Base-by-base conservation (phyloP, 2,329 filamentous ascomycete species). In the Ascochyta clinopodiicola region DNA sequence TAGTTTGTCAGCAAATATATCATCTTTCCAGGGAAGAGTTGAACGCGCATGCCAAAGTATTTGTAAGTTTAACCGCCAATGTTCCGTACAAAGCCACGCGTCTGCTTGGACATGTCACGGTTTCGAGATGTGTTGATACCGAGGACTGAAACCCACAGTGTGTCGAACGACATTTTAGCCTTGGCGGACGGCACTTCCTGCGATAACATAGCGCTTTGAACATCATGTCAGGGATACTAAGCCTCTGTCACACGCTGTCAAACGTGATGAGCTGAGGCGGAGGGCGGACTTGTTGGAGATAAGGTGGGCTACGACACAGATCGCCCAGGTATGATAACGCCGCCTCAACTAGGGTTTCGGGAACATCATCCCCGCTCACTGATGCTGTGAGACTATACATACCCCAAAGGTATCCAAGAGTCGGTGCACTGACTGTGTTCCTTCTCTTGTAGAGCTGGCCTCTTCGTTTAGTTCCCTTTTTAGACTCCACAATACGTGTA, bases 321-420 rank as follows among this genome's bases (percentile, higher is more conserved):
- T 36, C n/a, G 24, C 15, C 39, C 40, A 25, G 8, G 34, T 24
- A 31, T 19, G 10, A 21, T 9, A 7, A 8, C n/a, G 17, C 13
- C 49, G 49, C 49, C 36, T 40, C 49, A 42, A 21, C 35, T 51
- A 42, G 42, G 49, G 49, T 51, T 51, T 51, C 49, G 49, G 27
- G 34, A 5, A 13, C 27, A 24, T 22, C 38, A 32, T 34, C 48
- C 42, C 35, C 35, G 40, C 42, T 51, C 27, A 19, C 13, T 3
- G 13, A 32, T n/a, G 3, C 32, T 8, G 8, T 31, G 29, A 21
- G 39, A 34, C 21, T 29, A 22, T 45, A 15, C 17, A 39, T 40
- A 21, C 36, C 36, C 45, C 45, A 24, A 36, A n/a, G 35, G 35
- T 8, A 15, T 35, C 1, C 13, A 32, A 21, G 15, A 10, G 17